Evolutionary conservation across 306 rosid species (phyloP).

Genomic region (Arachis hypogaea): DNA sequence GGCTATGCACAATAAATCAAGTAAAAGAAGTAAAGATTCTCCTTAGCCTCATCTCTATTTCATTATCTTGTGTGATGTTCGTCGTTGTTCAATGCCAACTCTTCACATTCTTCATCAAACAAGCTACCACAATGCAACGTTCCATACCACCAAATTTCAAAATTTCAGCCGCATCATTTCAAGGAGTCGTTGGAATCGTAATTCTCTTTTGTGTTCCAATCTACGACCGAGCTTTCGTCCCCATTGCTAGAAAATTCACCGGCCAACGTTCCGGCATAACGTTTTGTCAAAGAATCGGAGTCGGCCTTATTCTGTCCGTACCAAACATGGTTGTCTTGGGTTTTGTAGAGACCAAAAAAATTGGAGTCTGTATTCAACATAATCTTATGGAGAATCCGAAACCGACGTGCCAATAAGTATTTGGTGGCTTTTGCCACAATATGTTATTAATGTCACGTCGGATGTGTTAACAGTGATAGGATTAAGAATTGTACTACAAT

Average conservation of each 20-base stretch:
- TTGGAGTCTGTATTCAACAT: neutral
- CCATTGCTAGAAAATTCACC: too few species aligned
- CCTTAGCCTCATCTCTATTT: constrained; percentile 51
- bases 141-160: constrained; percentile 45
- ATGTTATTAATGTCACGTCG: constrained; percentile 35
- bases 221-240: too few species aligned
- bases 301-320: constrained; percentile 52
- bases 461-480: neutral
- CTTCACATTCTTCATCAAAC: constrained; percentile 33
- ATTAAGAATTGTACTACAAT: constrained; percentile 55
- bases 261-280: too few species aligned
- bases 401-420: constrained; percentile 39
- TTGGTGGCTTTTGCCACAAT: constrained; percentile 75
- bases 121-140: constrained; percentile 39
- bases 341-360: constrained; percentile 48
- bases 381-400: constrained; percentile 47
- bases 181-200: constrained; percentile 41
- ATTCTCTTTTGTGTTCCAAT: constrained; percentile 15
- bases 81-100: constrained; percentile 47
- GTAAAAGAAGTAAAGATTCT: constrained; percentile 63
- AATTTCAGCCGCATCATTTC: constrained; percentile 55
- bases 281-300: too few species aligned
- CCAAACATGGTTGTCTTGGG: constrained; percentile 52
- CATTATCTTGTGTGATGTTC: constrained; percentile 56
- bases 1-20: constrained; percentile 51